These are phyloP conservation scores for Diaporthe humulicola DNA, from an alignment of 2,329 filamentous ascomycete species.

Conservation along the genomic window DNA sequence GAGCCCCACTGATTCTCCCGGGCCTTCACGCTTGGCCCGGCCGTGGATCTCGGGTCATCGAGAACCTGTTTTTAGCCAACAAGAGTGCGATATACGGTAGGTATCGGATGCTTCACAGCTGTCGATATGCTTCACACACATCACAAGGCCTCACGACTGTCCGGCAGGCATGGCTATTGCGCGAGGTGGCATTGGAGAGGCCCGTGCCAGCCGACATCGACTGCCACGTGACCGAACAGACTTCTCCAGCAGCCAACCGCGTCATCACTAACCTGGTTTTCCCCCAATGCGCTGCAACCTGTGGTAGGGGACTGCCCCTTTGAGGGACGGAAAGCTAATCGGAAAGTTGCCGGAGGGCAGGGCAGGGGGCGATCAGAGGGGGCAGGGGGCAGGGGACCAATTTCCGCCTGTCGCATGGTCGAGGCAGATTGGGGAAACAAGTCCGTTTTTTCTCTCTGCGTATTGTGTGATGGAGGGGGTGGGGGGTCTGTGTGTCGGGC, in stretches of 20 bases:
- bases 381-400: constrained; percentile 28
- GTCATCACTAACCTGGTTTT: neutral
- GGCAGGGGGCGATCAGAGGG: neutral
- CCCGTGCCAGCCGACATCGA: constrained; percentile 1
- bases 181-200: neutral
- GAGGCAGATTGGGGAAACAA: constrained; percentile 27
- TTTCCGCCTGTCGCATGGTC: constrained; percentile 29
- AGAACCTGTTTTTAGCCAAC: constrained; percentile 1
- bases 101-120: neutral
- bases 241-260: neutral
- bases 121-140: neutral
- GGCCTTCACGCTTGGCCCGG: neutral
- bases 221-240: constrained; percentile 10
- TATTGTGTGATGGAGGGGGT: constrained; percentile 22
- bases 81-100: neutral
- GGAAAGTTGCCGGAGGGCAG: constrained; percentile 24
- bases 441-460: constrained; percentile 20
- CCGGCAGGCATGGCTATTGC: constrained; percentile 4
- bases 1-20: constrained; percentile 16
- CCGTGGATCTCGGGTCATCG: neutral
- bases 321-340: constrained; percentile 13
- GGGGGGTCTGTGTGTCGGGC: constrained; percentile 28
- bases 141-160: neutral
- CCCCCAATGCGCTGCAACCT: constrained; percentile 5
- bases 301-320: constrained; percentile 1